phyloP scores from a whole-genome alignment of 2,329 filamentous ascomycete species.

The Trichoderma brevicompactum region DNA sequence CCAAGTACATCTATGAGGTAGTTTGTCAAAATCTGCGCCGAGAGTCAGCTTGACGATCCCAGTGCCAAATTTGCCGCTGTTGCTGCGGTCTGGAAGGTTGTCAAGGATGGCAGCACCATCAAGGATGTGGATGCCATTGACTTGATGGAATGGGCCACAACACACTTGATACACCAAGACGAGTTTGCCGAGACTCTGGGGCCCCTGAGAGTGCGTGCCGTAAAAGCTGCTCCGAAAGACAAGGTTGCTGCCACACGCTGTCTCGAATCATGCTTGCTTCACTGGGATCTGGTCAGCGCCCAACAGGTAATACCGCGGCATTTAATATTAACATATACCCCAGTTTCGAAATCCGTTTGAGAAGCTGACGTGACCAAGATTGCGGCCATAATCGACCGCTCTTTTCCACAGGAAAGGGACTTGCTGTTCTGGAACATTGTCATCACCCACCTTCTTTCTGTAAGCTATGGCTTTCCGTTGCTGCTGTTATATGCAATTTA shows the following conservation, averaged over 20 bases:
- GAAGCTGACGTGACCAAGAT: slow-evolving; percentile 47
- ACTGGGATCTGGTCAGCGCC: slow-evolving; percentile 61
- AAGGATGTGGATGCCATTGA: slow-evolving; percentile 57
- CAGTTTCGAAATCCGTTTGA: not conserved
- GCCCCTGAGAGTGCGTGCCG: slow-evolving; percentile 53
- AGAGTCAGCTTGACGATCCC: slow-evolving; percentile 57
- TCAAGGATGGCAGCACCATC: slow-evolving; percentile 52
- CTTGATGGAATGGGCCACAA: slow-evolving; percentile 60
- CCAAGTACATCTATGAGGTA: slow-evolving; percentile 42
- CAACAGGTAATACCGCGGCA: slow-evolving; percentile 52
- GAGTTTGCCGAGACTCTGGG: slow-evolving; percentile 56
- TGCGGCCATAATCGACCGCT: slow-evolving; percentile 57
- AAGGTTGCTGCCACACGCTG: slow-evolving; percentile 49
- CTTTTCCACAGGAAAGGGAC: slow-evolving; percentile 52
- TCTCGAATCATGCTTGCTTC: slow-evolving; percentile 57
- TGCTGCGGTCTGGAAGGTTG: slow-evolving; percentile 50
- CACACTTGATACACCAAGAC: slow-evolving; percentile 43
- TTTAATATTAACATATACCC: not conserved
- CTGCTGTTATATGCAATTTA: no score
- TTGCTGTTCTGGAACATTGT: slow-evolving; percentile 61
- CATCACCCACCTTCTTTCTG: slow-evolving; percentile 58
- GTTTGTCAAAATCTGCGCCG: slow-evolving; percentile 55
- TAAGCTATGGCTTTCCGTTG: slow-evolving; percentile 39
- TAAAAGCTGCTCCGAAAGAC: slow-evolving; percentile 58
- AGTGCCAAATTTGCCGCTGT: slow-evolving; percentile 51